Percentiles rank a stretch among this genome's conserved stretches.
Evolutionary conservation across 2,329 filamentous ascomycete species (phyloP).

Genomic region (Apiospora malaysiana): DNA sequence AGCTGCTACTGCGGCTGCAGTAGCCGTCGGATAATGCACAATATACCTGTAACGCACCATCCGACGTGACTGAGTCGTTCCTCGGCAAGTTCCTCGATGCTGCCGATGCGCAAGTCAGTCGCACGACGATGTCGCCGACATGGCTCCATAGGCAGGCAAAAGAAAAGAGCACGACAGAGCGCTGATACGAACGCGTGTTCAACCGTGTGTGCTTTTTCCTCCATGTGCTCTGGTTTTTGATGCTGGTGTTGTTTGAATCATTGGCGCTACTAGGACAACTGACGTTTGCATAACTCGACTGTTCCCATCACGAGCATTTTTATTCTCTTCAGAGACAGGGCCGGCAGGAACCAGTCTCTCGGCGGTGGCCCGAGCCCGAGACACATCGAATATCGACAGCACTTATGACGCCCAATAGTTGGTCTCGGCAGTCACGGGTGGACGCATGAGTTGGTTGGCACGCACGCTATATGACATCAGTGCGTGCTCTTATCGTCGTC

Average conservation of each 20-base stretch:
- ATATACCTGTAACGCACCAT: neutral
- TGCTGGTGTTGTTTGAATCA: neutral
- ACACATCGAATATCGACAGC: neutral
- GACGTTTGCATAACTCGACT: neutral
- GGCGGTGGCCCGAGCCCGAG: constrained; percentile 5
- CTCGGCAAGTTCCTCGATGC: neutral
- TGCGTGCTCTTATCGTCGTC: neutral
- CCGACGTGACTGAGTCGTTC: neutral
- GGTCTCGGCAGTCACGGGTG: neutral
- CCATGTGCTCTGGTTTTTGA: neutral
- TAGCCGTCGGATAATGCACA: neutral
- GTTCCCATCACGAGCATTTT: neutral
- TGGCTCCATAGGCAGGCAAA: neutral
- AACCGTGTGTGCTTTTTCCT: neutral
- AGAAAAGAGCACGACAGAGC: neutral
- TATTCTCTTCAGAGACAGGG: neutral
- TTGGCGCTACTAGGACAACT: neutral
- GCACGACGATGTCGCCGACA: neutral
- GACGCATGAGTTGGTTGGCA: neutral
- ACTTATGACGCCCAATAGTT: neutral
- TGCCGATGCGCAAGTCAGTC: neutral
- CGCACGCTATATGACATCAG: neutral
- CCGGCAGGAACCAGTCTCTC: neutral
- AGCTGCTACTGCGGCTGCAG: neutral
- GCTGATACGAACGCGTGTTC: constrained; percentile 12